Evolutionary conservation across 768 basidiomycete genomes (phyloP).

Genomic region (Tylopilus sp.): DNA sequence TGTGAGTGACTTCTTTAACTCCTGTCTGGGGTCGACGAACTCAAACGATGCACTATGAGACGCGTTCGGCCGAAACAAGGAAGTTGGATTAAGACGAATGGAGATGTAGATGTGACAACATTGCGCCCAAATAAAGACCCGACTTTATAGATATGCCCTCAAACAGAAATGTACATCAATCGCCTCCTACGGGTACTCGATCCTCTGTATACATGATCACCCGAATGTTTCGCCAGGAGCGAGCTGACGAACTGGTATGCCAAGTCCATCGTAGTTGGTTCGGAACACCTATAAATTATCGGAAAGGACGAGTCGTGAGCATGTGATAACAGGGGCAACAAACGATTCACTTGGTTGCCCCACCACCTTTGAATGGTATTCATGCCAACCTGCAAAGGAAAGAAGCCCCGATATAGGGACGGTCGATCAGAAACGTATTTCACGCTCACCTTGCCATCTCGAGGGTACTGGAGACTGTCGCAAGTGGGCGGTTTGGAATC

Average conservation of each 20-base stretch:
- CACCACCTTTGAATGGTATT: constrained; percentile 24
- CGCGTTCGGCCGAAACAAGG: too few species aligned
- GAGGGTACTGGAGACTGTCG: constrained; percentile 29
- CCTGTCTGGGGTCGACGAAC: too few species aligned
- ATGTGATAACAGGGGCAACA: not conserved
- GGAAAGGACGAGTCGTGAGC: not conserved
- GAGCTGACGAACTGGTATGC: not conserved
- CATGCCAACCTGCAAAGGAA: constrained; percentile 17
- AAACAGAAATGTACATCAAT: too few species aligned
- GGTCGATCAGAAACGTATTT: not conserved
- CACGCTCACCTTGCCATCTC: constrained; percentile 19
- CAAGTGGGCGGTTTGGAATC: not conserved
- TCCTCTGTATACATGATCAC: not conserved
- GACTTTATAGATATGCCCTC: too few species aligned
- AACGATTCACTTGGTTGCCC: constrained; percentile 24
- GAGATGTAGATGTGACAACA: too few species aligned
- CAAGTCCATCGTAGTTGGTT: not conserved
- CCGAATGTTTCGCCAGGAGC: not conserved
- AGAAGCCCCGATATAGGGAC: not conserved
- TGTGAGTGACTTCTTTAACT: too few species aligned
- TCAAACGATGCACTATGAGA: too few species aligned
- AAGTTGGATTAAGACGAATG: too few species aligned
- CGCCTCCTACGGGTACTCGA: too few species aligned
- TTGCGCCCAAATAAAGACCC: too few species aligned
- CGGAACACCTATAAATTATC: not conserved